phyloP scores from a whole-genome alignment of 225 moss, liverwort and hornwort genomes.

The Straminergon stramineum region DNA sequence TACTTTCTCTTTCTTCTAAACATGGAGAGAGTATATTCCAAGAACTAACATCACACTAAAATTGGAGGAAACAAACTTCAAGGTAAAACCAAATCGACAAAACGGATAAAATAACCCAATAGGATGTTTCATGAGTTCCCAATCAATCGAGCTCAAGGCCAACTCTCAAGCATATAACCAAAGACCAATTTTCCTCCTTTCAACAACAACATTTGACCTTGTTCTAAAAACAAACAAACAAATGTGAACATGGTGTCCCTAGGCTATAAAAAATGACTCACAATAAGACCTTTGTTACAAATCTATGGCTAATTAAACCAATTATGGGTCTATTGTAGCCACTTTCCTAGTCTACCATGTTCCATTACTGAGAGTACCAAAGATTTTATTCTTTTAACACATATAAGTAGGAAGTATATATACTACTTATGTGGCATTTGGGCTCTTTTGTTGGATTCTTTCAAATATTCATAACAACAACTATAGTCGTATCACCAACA shows the following conservation, averaged over 20 bases:
- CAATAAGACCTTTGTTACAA: not conserved
- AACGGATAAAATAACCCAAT: not conserved
- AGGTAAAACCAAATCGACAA: fast-evolving
- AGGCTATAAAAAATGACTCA: not conserved
- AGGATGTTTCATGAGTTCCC: not conserved
- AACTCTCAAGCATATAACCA: fast-evolving
- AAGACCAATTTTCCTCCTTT: not conserved
- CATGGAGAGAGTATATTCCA: not conserved
- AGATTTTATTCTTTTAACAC: not conserved
- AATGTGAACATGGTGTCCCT: fast-evolving
- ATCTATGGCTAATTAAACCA: not conserved
- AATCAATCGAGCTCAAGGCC: not conserved
- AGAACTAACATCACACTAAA: not conserved
- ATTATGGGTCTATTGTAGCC: not conserved
- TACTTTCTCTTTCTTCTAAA: too few relatives aligned
- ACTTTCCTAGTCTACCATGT: fast-evolving
- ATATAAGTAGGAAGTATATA: not conserved
- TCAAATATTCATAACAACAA: not conserved
- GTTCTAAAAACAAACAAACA: too few relatives aligned
- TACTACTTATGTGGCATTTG: not conserved
- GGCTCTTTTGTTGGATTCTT: not conserved
- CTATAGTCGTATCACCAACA: not conserved
- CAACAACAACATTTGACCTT: not conserved
- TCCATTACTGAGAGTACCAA: too few relatives aligned
- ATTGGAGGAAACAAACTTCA: not conserved